Evolutionary conservation across 192 early-diverging fungal species (phyloP), one percentile per base, ranked within the genome.

Genomic region (Coemansia sp.): DNA sequence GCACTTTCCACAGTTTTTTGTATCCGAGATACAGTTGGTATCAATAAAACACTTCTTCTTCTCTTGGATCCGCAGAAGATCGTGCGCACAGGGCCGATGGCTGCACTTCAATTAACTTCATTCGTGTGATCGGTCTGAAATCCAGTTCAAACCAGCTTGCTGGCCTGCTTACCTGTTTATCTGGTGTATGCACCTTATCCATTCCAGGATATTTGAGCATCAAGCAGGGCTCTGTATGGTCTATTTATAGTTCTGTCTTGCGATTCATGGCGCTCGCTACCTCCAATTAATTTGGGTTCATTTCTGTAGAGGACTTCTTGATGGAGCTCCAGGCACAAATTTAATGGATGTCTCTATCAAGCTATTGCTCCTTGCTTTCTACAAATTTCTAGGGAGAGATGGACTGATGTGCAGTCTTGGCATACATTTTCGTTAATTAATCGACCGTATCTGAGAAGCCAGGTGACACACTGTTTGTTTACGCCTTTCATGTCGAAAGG

Each of bases 381-480:
- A 54, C 51, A 27, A 27, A 38, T 29, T 54, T 54, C 22, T 27
- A 20, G 51, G 24, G 51, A 54, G 22, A 27, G 47, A 20, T 7
- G 47, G 47, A 49, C 47, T 49, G 47, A 49, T 49, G n/a, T 31
- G 27, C 54, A 8, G 22, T 15, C 54, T 57, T 57, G 11, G 54
- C 54, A 31, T 6, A 31, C 22, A 2, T 13, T 1, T 11, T 22
- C 27, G 27, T 8, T 54, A 54, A 54, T 54, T 27, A 54, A 16
- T 27, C 12, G 24, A 8, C 33, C 33, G 33, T 60, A 36, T 60
- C 57, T 36, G 57, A 13, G 57, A 60, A 60, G 57, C 57, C 57
- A 60, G 57, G 31, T 60, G 57, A 60, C 33, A 18, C 27, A 33
- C 57, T 57, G 54, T 57, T 57, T 57, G 54, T 57, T 57, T 27